These are phyloP conservation scores for Coemansia sp. DNA, from an alignment of 192 early-diverging fungal species.

Conservation along the genomic window DNA sequence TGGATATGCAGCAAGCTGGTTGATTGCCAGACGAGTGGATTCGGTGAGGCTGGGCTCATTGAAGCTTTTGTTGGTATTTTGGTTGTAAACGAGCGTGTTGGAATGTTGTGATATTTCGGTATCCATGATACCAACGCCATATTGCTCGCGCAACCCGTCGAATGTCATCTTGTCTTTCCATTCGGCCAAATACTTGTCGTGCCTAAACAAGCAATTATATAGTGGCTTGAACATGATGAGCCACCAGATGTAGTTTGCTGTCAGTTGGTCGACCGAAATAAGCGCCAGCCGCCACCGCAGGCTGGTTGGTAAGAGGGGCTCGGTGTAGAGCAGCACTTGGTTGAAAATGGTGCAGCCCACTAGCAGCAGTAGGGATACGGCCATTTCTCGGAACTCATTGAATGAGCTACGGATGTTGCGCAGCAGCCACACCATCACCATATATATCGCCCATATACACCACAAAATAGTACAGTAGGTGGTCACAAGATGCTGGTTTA, in stretches of 20 bases:
- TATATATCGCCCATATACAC: slow-evolving; percentile 38
- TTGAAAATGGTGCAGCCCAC: slow-evolving; percentile 38
- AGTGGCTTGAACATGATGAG: slow-evolving; percentile 52
- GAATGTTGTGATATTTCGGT: slow-evolving; percentile 35
- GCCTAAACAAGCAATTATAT: slow-evolving; percentile 42
- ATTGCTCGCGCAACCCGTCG: slow-evolving; percentile 39
- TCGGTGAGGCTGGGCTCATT: slow-evolving; percentile 38
- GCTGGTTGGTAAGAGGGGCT: slow-evolving; percentile 24
- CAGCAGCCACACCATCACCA: slow-evolving; percentile 48
- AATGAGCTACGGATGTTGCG: slow-evolving; percentile 54
- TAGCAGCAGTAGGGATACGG: slow-evolving; percentile 29
- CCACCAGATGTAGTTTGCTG: slow-evolving; percentile 51
- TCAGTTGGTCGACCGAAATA: slow-evolving; percentile 31
- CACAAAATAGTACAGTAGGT: slow-evolving; percentile 31
- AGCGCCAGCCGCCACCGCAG: slow-evolving; percentile 38
- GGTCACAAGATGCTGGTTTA: slow-evolving; percentile 43
- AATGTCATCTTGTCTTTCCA: slow-evolving; percentile 46
- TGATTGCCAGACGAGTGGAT: slow-evolving; percentile 32
- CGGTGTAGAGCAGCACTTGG: slow-evolving; percentile 30
- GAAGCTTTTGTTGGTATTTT: slow-evolving; percentile 12
- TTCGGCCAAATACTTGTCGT: slow-evolving; percentile 36
- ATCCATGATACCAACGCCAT: slow-evolving; percentile 26
- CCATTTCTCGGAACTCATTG: slow-evolving; percentile 52
- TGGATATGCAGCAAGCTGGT: slow-evolving; percentile 26
- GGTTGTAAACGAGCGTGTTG: slow-evolving; percentile 20